A percentile compares a stretch with the other conserved stretches of the same genome.
Conservation (phyloP, 1,284 basidiomycete genomes). For the Pyrrhoderma lamaoense region DNA sequence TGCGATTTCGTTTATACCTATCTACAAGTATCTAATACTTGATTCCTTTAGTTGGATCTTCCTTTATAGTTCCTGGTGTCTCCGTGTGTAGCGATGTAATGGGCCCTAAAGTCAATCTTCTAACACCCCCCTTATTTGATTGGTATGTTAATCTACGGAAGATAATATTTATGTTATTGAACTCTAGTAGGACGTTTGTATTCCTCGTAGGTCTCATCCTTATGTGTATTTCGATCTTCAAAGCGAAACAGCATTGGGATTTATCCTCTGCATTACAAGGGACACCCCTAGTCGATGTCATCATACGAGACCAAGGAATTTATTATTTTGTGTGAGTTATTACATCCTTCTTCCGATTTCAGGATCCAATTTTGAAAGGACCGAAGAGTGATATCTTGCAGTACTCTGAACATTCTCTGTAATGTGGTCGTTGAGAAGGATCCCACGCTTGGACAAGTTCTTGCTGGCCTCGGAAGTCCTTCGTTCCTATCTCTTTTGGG, state of each 20-base stretch:
- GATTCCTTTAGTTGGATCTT: too few species aligned
- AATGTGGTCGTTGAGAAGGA: background rate
- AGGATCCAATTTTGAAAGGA: background rate
- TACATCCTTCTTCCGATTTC: background rate
- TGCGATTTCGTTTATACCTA: too few species aligned
- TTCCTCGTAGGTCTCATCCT: conserved; percentile 14
- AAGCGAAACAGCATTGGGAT: conserved; percentile 1
- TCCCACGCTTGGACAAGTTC: background rate
- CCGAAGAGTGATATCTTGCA: background rate
- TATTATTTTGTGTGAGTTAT: conserved; percentile 3
- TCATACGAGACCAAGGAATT: conserved; percentile 3
- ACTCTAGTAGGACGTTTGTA: conserved; percentile 34
- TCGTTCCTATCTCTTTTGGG: conserved; percentile 5
- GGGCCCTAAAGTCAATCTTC: too few species aligned
- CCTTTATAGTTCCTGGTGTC: too few species aligned
- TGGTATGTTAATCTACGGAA: too few species aligned
- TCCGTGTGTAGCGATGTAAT: too few species aligned
- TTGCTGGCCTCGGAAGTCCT: conserved; percentile 4
- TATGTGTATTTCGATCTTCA: conserved; percentile 2
- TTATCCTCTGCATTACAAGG: background rate
- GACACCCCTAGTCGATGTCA: background rate
- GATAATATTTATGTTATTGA: too few species aligned
- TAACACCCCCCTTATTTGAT: too few species aligned
- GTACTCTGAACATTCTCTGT: background rate
- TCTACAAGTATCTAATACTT: too few species aligned